These are phyloP conservation scores for Citrus australasica DNA, from an alignment of 345 rosid species.

Conservation along the genomic window DNA sequence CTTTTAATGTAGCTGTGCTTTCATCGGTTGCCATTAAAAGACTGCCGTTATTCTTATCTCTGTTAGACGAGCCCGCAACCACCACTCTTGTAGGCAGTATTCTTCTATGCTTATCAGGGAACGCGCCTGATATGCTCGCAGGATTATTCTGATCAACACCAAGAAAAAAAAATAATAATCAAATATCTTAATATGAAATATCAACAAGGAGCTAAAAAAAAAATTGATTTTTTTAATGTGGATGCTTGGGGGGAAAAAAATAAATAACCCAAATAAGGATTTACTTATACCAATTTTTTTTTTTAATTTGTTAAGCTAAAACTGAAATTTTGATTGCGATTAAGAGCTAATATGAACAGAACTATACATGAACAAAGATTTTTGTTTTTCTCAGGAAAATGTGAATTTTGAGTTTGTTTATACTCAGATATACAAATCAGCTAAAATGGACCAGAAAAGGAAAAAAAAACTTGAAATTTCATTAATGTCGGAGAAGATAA, in stretches of 20 bases:
- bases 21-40: slow-evolving; percentile 36
- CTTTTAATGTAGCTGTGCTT: slow-evolving; percentile 21
- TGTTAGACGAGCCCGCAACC: slow-evolving; percentile 31
- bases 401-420: not conserved
- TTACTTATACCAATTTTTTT: too few relatives aligned
- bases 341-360: not conserved
- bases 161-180: not conserved
- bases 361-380: not conserved
- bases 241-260: too few relatives aligned
- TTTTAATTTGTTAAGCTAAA: not conserved
- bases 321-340: not conserved
- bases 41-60: slow-evolving; percentile 37
- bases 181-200: not conserved
- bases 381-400: not conserved
- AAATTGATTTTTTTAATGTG: not conserved
- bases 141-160: slow-evolving; percentile 36
- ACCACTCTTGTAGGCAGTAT: slow-evolving; percentile 36
- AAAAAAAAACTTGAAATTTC: not conserved
- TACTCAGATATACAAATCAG: not conserved
- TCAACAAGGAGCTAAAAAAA: not conserved
- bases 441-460: not conserved
- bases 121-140: slow-evolving; percentile 35
- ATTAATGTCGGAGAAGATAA: not conserved
- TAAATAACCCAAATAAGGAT: too few relatives aligned
- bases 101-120: slow-evolving; percentile 35